Conservation (phyloP, 768 basidiomycete species). For the Gyrodon lividus region DNA sequence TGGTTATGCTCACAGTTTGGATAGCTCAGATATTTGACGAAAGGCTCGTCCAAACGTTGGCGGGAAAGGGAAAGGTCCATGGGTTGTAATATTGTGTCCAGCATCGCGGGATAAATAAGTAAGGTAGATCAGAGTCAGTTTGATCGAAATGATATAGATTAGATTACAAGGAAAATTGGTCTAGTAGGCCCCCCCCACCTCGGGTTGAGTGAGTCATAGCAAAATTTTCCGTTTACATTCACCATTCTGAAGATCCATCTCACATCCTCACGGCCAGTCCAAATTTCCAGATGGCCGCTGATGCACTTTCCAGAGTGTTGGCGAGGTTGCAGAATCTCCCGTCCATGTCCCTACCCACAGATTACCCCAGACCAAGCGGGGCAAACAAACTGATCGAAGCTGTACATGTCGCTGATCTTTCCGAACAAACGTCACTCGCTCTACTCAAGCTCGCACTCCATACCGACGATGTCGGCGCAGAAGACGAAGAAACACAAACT, state of each 20-base stretch:
- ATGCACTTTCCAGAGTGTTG: constrained; percentile 51
- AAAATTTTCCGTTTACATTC: not conserved
- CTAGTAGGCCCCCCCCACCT: not conserved
- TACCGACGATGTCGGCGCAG: constrained; percentile 51
- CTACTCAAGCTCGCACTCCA: constrained; percentile 81
- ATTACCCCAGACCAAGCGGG: constrained; percentile 84
- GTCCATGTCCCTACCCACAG: constrained; percentile 89
- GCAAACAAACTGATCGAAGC: constrained; percentile 83
- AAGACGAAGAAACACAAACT: constrained; percentile 47
- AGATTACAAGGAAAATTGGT: not conserved
- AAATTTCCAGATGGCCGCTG: constrained; percentile 25
- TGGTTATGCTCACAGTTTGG: too few species aligned
- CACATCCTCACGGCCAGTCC: not conserved
- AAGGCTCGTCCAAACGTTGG: too few species aligned
- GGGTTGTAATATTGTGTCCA: too few species aligned
- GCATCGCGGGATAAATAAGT: too few species aligned
- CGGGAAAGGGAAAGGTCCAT: too few species aligned
- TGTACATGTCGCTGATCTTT: constrained; percentile 67
- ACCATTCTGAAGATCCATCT: not conserved
- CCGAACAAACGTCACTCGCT: constrained; percentile 71
- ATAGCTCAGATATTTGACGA: too few species aligned
- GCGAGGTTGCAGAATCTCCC: constrained; percentile 77
- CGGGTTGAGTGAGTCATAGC: not conserved
- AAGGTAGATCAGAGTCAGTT: too few species aligned
- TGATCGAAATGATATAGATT: too few species aligned